Conservation (phyloP, 257 asterid species). For the Echium plantagineum region DNA sequence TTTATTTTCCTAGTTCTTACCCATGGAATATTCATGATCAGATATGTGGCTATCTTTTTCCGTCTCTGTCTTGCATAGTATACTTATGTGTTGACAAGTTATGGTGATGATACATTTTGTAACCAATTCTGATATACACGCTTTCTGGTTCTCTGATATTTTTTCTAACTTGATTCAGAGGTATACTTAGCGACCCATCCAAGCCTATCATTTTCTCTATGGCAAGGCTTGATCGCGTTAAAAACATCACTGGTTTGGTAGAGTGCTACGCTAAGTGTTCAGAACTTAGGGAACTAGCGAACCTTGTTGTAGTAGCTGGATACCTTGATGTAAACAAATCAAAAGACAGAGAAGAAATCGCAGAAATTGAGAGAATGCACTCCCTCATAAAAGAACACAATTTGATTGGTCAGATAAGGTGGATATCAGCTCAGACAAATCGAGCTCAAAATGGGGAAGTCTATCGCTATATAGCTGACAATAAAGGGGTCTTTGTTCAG, state of each 20-base stretch:
- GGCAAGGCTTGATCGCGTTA: conserved; percentile 97
- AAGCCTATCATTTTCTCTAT: conserved; percentile 92
- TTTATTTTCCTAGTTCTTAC: too few species aligned
- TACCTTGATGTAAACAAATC: conserved; percentile 64
- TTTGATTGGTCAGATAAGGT: conserved; percentile 63
- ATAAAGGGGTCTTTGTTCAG: conserved; percentile 89
- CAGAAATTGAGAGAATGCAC: conserved; percentile 95
- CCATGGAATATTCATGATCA: too few species aligned
- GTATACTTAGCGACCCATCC: conserved; percentile 47
- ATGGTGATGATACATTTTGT: too few species aligned
- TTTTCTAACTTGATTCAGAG: conserved; percentile 33
- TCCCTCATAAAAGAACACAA: conserved; percentile 50
- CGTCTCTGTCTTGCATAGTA: too few species aligned
- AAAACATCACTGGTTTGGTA: conserved; percentile 83
- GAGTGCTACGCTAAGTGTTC: conserved; percentile 71
- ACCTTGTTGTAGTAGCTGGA: conserved; percentile 91
- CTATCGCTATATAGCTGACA: conserved; percentile 91
- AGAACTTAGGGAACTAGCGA: conserved; percentile 62
- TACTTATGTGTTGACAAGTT: too few species aligned
- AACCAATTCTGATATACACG: too few species aligned
- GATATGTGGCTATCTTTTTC: too few species aligned
- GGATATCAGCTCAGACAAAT: conserved; percentile 81
- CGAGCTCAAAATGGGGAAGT: conserved; percentile 87
- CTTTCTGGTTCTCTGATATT: background rate
- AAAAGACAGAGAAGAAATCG: conserved; percentile 78